Percentiles rank a stretch among this genome's conserved stretches.
These are phyloP conservation scores for Geotrichum citri-aurantii DNA, from an alignment of 1,139 yeast species.

Conservation along the genomic window DNA sequence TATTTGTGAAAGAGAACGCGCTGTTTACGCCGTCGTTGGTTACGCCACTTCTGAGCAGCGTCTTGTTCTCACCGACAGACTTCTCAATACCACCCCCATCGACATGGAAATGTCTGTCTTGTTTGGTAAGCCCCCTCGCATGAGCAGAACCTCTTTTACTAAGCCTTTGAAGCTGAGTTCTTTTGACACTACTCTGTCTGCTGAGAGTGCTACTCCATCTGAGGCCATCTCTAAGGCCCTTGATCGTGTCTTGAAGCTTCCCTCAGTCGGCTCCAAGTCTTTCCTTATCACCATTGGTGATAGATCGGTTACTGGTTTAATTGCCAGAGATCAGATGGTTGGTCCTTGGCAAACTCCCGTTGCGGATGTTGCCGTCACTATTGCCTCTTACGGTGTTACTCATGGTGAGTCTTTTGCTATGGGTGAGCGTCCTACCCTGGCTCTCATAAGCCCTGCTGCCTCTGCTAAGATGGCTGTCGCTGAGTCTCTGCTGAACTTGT, in stretches of 20 bases:
- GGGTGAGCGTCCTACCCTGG: constrained; percentile 94
- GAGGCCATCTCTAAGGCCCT: constrained; percentile 44
- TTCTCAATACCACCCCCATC: constrained; percentile 76
- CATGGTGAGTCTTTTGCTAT: constrained; percentile 97
- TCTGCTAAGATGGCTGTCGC: constrained; percentile 98
- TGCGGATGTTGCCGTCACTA: constrained; percentile 97
- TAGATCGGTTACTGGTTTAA: constrained; percentile 90
- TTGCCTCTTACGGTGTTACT: constrained; percentile 76
- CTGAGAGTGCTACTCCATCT: constrained; percentile 17
- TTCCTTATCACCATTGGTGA: constrained; percentile 97
- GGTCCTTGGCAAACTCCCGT: constrained; percentile 99
- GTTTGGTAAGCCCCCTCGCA: constrained; percentile 95
- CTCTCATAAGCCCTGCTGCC: constrained; percentile 85
- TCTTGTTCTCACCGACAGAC: constrained; percentile 71
- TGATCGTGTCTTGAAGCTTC: constrained; percentile 77
- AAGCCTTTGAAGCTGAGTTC: constrained; percentile 55
- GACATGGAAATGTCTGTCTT: constrained; percentile 95
- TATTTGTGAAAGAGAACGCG: constrained; percentile 92
- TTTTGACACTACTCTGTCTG: constrained; percentile 37
- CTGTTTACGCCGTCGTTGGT: constrained; percentile 94
- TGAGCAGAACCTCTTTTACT: constrained; percentile 74
- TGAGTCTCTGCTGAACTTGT: constrained; percentile 81
- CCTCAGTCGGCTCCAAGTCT: constrained; percentile 92
- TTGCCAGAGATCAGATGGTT: constrained; percentile 97
- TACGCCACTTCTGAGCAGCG: constrained; percentile 84